Conservation (phyloP, 768 basidiomycete species). For the Austroboletus eburneus region DNA sequence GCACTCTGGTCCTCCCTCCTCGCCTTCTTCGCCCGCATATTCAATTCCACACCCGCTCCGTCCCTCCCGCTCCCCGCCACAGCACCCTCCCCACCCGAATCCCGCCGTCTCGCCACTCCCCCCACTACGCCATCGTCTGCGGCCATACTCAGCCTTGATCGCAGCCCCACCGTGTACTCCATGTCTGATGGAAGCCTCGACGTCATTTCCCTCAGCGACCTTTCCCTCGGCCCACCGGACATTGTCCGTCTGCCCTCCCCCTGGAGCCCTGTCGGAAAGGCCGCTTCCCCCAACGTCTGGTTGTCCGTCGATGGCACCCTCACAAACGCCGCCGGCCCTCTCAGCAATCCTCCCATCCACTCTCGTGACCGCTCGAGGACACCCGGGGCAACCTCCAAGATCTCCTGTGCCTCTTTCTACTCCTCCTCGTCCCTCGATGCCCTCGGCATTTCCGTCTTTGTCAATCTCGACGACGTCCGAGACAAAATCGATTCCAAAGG, state of each 20-base stretch:
- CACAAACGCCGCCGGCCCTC: slow-evolving; percentile 13
- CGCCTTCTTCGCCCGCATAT: slow-evolving; percentile 9
- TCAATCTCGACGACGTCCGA: slow-evolving; percentile 5
- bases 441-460: slow-evolving; percentile 16
- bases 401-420: slow-evolving; percentile 6
- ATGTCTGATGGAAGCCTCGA: slow-evolving; percentile 23
- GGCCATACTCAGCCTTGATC: slow-evolving; percentile 19
- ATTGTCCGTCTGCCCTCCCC: slow-evolving; percentile 23
- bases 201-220: slow-evolving; percentile 20
- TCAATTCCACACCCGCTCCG: slow-evolving; percentile 9
- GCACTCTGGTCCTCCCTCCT: slow-evolving; percentile 15
- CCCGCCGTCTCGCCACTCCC: background rate
- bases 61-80: slow-evolving; percentile 20
- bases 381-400: slow-evolving; percentile 6
- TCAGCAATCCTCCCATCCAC: background rate
- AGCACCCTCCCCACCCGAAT: slow-evolving; percentile 2
- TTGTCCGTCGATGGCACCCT: slow-evolving; percentile 21
- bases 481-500: background rate
- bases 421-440: slow-evolving; percentile 17
- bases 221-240: slow-evolving; percentile 8
- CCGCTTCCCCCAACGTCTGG: slow-evolving; percentile 16
- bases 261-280: slow-evolving; percentile 24
- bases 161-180: slow-evolving; percentile 22
- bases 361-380: no score
- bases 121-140: slow-evolving; percentile 13